These are phyloP conservation scores for Scedosporium minutisporum DNA, from an alignment of 2,329 filamentous ascomycete genomes.

Conservation along the genomic window DNA sequence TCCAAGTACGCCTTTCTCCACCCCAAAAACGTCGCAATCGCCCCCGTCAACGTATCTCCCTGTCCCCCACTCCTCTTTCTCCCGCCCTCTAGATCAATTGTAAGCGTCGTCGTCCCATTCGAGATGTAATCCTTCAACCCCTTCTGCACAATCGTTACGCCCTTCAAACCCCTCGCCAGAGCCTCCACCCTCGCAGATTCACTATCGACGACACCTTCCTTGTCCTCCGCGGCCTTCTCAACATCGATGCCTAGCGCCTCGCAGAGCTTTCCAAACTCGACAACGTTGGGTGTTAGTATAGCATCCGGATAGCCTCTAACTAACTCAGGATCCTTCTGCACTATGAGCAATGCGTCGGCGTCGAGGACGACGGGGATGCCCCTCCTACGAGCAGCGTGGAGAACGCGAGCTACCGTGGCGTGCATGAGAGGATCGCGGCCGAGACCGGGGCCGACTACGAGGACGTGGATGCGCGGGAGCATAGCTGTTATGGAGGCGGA, in stretches of 20 bases:
- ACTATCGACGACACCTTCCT: conserved; percentile 16
- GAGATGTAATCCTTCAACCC: conserved; percentile 74
- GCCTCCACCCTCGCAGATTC: conserved; percentile 45
- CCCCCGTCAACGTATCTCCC: conserved; percentile 88
- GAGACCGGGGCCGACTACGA: conserved; percentile 87
- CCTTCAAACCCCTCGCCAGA: conserved; percentile 67
- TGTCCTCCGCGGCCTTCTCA: conserved; percentile 1
- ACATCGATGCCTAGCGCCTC: conserved; percentile 60
- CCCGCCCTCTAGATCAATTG: conserved; percentile 71
- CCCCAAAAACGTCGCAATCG: conserved; percentile 76
- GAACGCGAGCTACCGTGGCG: conserved; percentile 68
- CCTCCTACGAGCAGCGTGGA: conserved; percentile 64
- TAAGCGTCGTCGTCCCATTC: conserved; percentile 65
- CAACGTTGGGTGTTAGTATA: conserved; percentile 88
- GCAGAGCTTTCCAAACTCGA: conserved; percentile 79
- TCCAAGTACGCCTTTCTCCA: conserved; percentile 86
- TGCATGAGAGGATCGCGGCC: conserved; percentile 88
- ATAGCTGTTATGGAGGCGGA: conserved; percentile 64
- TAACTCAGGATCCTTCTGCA: conserved; percentile 60
- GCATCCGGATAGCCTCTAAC: conserved; percentile 74
- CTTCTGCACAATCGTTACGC: conserved; percentile 88
- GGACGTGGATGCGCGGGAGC: conserved; percentile 77
- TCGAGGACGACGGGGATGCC: conserved; percentile 79
- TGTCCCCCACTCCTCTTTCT: conserved; percentile 88
- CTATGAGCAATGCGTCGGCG: conserved; percentile 75